A percentile compares a stretch with the other conserved stretches of the same genome.
Conservation (phyloP, 2,329 filamentous ascomycete species). For the Bipolaris zeicola region DNA sequence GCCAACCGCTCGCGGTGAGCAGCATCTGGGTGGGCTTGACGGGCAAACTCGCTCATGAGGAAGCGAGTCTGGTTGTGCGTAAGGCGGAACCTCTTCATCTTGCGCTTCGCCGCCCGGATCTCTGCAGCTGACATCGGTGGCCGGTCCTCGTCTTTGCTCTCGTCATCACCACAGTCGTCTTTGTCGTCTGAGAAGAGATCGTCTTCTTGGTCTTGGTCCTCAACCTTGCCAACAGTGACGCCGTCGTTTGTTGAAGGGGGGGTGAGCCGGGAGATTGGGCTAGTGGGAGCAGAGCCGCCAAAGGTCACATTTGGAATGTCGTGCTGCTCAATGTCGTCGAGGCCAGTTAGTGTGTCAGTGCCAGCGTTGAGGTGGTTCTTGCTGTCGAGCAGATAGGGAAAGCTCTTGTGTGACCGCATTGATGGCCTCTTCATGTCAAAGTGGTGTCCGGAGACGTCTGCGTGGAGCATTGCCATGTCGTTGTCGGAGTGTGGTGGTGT, state of each 20-base stretch:
- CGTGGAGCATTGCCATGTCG: slow-evolving; percentile 49
- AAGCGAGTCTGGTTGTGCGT: slow-evolving; percentile 98
- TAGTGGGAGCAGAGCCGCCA: slow-evolving; percentile 53
- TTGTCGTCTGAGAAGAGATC: slow-evolving; percentile 50
- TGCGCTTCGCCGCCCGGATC: slow-evolving; percentile 56
- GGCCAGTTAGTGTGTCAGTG: slow-evolving; percentile 35
- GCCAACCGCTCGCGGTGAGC: slow-evolving; percentile 86
- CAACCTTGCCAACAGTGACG: slow-evolving; percentile 44
- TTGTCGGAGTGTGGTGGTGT: slow-evolving; percentile 43
- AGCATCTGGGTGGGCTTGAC: slow-evolving; percentile 91
- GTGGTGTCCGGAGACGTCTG: slow-evolving; percentile 43
- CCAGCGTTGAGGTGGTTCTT: slow-evolving; percentile 39
- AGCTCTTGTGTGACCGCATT: slow-evolving; percentile 53
- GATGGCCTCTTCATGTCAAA: slow-evolving; percentile 48
- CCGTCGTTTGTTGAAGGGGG: slow-evolving; percentile 50
- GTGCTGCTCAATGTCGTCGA: slow-evolving; percentile 45
- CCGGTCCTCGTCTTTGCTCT: slow-evolving; percentile 40
- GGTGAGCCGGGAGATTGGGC: slow-evolving; percentile 53
- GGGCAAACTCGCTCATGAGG: slow-evolving; percentile 94
- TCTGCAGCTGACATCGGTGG: slow-evolving; percentile 55
- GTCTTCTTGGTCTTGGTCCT: slow-evolving; percentile 42
- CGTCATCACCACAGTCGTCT: slow-evolving; percentile 38
- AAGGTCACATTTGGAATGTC: slow-evolving; percentile 46
- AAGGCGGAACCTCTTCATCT: slow-evolving; percentile 81
- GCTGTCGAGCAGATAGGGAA: slow-evolving; percentile 50